Percentiles rank a stretch among this genome's conserved stretches.
Evolutionary conservation across 2,329 filamentous ascomycete genomes (phyloP).

Genomic region (Colletotrichum noveboracense): DNA sequence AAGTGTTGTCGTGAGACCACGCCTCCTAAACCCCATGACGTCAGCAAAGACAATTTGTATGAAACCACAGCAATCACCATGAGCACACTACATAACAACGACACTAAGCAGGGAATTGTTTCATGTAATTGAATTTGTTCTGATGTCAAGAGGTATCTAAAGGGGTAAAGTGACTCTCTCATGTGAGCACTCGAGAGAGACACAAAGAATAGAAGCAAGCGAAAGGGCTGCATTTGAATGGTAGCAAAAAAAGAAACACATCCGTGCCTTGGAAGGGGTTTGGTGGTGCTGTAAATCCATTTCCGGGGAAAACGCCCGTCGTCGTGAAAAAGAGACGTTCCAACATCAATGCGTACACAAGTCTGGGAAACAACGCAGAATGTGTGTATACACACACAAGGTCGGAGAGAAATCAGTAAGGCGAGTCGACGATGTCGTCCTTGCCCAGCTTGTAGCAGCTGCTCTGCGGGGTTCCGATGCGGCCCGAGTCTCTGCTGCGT

Average conservation of each 20-base stretch:
- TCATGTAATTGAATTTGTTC: neutral
- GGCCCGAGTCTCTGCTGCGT: conserved; percentile 50
- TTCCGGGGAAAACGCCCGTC: neutral
- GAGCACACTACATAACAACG: neutral
- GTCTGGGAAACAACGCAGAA: neutral
- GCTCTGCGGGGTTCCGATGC: conserved; percentile 58
- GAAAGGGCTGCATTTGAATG: neutral
- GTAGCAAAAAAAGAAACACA: neutral
- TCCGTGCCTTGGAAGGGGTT: neutral
- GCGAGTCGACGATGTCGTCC: conserved; percentile 83
- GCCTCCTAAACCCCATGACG: neutral
- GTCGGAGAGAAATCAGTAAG: conserved; percentile 46
- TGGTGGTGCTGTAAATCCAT: neutral
- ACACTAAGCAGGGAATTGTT: neutral
- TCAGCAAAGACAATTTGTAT: neutral
- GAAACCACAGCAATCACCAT: neutral
- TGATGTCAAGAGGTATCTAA: neutral
- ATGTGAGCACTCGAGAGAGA: neutral
- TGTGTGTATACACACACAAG: too few relatives aligned
- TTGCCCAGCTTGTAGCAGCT: conserved; percentile 76
- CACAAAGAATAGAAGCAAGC: neutral
- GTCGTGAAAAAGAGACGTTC: neutral
- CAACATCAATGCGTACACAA: neutral
- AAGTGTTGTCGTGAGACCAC: neutral
- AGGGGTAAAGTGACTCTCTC: neutral